Conservation (phyloP, 495 filamentous ascomycete species). For the Neurospora sp. region DNA sequence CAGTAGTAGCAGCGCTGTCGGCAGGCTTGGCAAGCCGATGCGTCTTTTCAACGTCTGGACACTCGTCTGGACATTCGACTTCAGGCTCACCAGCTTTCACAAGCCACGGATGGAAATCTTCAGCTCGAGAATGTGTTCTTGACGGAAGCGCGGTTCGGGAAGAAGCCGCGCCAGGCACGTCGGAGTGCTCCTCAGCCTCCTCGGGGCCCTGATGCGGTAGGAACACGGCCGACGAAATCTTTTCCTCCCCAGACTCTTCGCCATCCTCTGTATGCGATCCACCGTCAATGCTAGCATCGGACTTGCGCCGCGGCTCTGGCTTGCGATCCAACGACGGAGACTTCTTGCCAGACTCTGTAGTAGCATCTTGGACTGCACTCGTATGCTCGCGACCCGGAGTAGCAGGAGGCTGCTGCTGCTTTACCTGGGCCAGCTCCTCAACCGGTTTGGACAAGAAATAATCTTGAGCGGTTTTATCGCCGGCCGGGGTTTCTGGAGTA, state of each 20-base stretch:
- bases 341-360: not conserved
- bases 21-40: slow-evolving; percentile 10
- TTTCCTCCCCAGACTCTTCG: slow-evolving; percentile 82
- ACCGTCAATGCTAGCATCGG: slow-evolving; percentile 21
- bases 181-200: slow-evolving; percentile 35
- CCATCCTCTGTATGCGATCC: slow-evolving; percentile 49
- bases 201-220: slow-evolving; percentile 71
- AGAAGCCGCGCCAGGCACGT: slow-evolving; percentile 25
- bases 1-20: slow-evolving; percentile 1
- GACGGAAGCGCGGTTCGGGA: slow-evolving; percentile 10
- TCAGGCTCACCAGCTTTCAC: slow-evolving; percentile 42
- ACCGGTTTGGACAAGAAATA: slow-evolving; percentile 7
- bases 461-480: slow-evolving; percentile 12
- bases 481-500: slow-evolving; percentile 7
- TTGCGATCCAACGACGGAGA: not conserved
- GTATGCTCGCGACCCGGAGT: not conserved
- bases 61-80: slow-evolving; percentile 22
- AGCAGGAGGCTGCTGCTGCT: slow-evolving; percentile 1
- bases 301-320: slow-evolving; percentile 13
- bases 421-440: not conserved
- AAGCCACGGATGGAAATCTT: slow-evolving; percentile 38
- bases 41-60: slow-evolving; percentile 9
- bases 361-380: slow-evolving; percentile 1
- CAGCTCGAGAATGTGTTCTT: slow-evolving; percentile 19
- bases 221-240: slow-evolving; percentile 91